Evolutionary conservation across 495 filamentous ascomycete species (phyloP), one percentile per base, ranked within the genome.

Genomic region (Xylaria intraflava): DNA sequence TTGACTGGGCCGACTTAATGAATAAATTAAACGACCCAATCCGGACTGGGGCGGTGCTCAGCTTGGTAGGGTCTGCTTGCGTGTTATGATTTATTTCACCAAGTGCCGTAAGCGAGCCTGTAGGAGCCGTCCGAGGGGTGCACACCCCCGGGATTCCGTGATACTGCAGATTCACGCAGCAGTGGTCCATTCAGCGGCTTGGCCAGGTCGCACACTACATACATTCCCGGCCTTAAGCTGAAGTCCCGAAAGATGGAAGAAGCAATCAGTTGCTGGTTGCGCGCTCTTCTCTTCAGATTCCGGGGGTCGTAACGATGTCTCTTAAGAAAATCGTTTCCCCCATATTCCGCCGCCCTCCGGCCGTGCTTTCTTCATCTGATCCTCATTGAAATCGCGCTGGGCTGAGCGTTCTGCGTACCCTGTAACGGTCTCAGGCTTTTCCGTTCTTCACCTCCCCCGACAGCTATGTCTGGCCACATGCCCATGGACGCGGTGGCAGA

Each of bases 401-500:
- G 10, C 29, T 46, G 31, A 39, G 11, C 14, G 33, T 1, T 22
- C n/a, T 1, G n/a, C 9, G n/a, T 38, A 20, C 3, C 14, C 33
- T 12, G 2, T 49, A 16, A 36, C 29, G 6, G 3, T 39, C 20
- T 27, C 33, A 16, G 36, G 1, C 6, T 14, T 2, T 35, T 26
- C 22, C 19, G 22, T 9, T 39, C 19, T n/a, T 10, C 0, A 2
- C 20, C 4, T 38, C 16, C 12, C 26, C 14, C 17, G 27, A 46
- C 27, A 10, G 7, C 7, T 10, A 49, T 49, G 35, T 40, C 47
- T 23, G 12, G 33, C 22, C 23, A 29, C 29, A 22, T 24, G 19
- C 35, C 23, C 41, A 26, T 47, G 22, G 56, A 62, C 42, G 47
- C 59, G 0, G 57, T 51, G 11, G 57, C 57, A 10, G 54, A 42